These are phyloP conservation scores for Cystofilobasidium bisporidii DNA, from an alignment of 768 basidiomycete species.

Conservation along the genomic window DNA sequence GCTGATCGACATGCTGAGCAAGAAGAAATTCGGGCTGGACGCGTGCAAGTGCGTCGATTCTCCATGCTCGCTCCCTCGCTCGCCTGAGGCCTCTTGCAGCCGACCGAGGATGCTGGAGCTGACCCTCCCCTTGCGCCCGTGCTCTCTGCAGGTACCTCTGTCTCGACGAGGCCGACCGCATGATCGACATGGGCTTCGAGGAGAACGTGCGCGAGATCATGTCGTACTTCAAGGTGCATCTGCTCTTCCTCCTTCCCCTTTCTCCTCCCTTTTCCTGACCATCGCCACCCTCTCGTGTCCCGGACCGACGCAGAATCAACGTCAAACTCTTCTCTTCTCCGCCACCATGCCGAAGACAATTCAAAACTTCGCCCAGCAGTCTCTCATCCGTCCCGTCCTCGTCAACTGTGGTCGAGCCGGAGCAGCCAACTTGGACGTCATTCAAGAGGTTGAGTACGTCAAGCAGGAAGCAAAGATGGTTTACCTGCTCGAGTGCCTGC, in stretches of 20 bases:
- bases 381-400: slow-evolving; percentile 83
- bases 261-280: not conserved
- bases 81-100: too few species aligned
- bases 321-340: slow-evolving; percentile 93
- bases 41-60: slow-evolving; percentile 62
- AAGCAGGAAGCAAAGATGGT: slow-evolving; percentile 99
- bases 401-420: slow-evolving; percentile 98
- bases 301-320: slow-evolving; percentile 89
- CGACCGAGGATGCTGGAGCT: too few species aligned
- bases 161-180: slow-evolving; percentile 98
- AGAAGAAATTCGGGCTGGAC: slow-evolving; percentile 81
- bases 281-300: too few species aligned
- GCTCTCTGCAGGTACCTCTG: slow-evolving; percentile 80
- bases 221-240: slow-evolving; percentile 87
- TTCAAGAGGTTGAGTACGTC: slow-evolving; percentile 95
- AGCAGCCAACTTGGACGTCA: slow-evolving; percentile 90
- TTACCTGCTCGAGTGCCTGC: slow-evolving; percentile 89
- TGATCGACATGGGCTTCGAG: slow-evolving; percentile 99
- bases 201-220: slow-evolving; percentile 52
- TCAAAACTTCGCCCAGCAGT: slow-evolving; percentile 95
- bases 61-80: not conserved
- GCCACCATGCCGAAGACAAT: slow-evolving; percentile 99
- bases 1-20: slow-evolving; percentile 95
- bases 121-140: too few species aligned
- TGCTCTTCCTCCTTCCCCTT: not conserved